A percentile compares a stretch with the other conserved stretches of the same genome.
phyloP scores from a whole-genome alignment of 306 rosid species.

The Cucumis hystrix region DNA sequence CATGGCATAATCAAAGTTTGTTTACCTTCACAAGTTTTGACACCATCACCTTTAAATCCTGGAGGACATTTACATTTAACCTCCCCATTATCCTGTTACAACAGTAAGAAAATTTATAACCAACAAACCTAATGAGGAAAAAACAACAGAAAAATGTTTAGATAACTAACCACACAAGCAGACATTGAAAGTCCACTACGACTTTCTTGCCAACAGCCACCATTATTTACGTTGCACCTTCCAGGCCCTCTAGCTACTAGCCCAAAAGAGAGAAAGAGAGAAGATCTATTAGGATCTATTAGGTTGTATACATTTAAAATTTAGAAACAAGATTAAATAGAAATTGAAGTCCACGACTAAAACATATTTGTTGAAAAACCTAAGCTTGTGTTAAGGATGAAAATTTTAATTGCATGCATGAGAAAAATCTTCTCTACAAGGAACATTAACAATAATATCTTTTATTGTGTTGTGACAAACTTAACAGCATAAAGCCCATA shows the following conservation, averaged over 20 bases:
- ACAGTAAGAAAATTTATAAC: constrained; percentile 6
- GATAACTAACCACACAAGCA: constrained; percentile 65
- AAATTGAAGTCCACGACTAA: not conserved
- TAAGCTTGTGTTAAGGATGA: not conserved
- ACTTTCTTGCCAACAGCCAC: constrained; percentile 96
- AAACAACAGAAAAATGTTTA: not conserved
- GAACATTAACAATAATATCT: not conserved
- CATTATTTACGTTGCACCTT: constrained; percentile 88
- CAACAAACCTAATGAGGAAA: not conserved
- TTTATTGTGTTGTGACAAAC: not conserved
- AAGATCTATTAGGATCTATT: not conserved
- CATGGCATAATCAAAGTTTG: not conserved
- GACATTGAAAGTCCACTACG: constrained; percentile 64
- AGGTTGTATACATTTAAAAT: not conserved
- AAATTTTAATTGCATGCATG: not conserved
- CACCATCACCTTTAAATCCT: constrained; percentile 90
- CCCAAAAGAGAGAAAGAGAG: constrained; percentile 12
- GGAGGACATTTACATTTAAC: constrained; percentile 72
- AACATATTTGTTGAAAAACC: not conserved
- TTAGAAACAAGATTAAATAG: not conserved
- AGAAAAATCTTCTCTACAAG: not conserved
- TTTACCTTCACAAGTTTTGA: constrained; percentile 77
- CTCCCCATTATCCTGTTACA: constrained; percentile 60
- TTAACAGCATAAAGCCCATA: not conserved
- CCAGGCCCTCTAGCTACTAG: constrained; percentile 88